Base-by-base conservation (phyloP, 2,329 filamentous ascomycete genomes). In the Pestalotiopsis sp. region DNA sequence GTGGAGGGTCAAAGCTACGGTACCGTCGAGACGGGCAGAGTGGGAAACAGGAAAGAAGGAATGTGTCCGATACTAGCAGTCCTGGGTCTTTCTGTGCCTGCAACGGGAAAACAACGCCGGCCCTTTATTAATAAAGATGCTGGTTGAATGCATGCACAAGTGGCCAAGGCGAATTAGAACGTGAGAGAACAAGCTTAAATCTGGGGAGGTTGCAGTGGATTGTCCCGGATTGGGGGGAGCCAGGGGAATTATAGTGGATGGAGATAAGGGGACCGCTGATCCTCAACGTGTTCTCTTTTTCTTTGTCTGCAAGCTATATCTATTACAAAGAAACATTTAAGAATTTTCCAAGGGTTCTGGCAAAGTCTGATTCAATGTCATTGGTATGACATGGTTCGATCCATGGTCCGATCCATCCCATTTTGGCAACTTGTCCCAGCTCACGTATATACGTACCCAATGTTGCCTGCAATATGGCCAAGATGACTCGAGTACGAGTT, bases 371-470 rank as follows among this genome's bases (percentile, higher is more conserved):
- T 66, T 66, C 64, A n/a, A n/a, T 48, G 67, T 35, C 30, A 59
- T 26, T 58, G 56, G 26, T 35, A 22, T 68, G 67, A 68, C 67
- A 67, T 68, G 67, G 67, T 68, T 67, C 67, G 64, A 68, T 68
- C 39, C 65, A 65, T 68, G 65, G 67, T 61, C 67, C 61, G 64
- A 68, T 63, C 56, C 26, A 22, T 40, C 64, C 55, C 14, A 13
- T 66, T 66, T 13, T n/a, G 64, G 64, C 55, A 66, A 30, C 52
- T 17, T 40, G 52, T 22, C 52, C 20, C 22, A 48, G 24, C 40
- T 30, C 14, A 65, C 40, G 14, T 20, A 17, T 13, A 22, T n/a
- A 7, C n/a, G 14, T 48, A 30, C 44, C 7, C 24, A 65, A 35
- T 35, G 30, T 35, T 39, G 60, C 60, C n/a, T 40, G 38, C 60